A percentile compares a stretch with the other conserved stretches of the same genome.
Evolutionary conservation across 306 rosid genomes (phyloP).

Genomic region (Fragaria ananassa): DNA sequence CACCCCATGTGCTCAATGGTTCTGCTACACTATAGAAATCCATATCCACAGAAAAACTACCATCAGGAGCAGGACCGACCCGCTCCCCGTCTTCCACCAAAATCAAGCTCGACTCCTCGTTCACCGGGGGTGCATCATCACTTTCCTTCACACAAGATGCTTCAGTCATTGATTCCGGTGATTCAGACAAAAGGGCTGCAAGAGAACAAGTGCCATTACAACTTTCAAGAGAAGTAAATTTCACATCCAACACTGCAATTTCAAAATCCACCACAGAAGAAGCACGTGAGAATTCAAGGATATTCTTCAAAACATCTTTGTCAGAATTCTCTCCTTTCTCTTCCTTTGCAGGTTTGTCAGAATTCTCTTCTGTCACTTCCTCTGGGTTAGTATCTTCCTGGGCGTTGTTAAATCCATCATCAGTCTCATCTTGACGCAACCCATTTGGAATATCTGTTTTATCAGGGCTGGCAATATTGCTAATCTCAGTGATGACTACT

Average conservation of each 20-base stretch:
- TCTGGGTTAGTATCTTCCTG: conserved; percentile 20
- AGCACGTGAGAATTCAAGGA: conserved; percentile 54
- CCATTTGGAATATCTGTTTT: conserved; percentile 14
- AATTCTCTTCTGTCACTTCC: conserved; percentile 10
- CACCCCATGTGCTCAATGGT: conserved; percentile 36
- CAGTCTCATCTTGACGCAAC: conserved; percentile 24
- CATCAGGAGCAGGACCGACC: conserved; percentile 21
- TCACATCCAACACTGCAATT: conserved; percentile 66
- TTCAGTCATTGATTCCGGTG: conserved; percentile 28
- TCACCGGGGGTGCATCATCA: conserved; percentile 17
- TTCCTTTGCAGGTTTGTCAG: conserved; percentile 16
- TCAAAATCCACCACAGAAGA: conserved; percentile 57
- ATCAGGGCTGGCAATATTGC: conserved; percentile 24
- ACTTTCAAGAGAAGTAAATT: conserved; percentile 44
- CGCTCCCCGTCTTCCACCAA: conserved; percentile 40
- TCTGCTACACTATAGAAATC: conserved; percentile 34
- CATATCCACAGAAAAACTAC: conserved; percentile 35
- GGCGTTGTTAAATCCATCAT: conserved; percentile 15
- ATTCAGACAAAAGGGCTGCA: conserved; percentile 47
- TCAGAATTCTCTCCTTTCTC: conserved; percentile 15
- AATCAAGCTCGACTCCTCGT: conserved; percentile 44
- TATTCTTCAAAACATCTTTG: conserved; percentile 49
- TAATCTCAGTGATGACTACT: conserved; percentile 23
- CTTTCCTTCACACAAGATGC: conserved; percentile 30
- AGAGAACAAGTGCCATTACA: conserved; percentile 32